These are phyloP conservation scores for Cladobotryum protrusum DNA, from an alignment of 2,329 filamentous ascomycete species.

Conservation along the genomic window DNA sequence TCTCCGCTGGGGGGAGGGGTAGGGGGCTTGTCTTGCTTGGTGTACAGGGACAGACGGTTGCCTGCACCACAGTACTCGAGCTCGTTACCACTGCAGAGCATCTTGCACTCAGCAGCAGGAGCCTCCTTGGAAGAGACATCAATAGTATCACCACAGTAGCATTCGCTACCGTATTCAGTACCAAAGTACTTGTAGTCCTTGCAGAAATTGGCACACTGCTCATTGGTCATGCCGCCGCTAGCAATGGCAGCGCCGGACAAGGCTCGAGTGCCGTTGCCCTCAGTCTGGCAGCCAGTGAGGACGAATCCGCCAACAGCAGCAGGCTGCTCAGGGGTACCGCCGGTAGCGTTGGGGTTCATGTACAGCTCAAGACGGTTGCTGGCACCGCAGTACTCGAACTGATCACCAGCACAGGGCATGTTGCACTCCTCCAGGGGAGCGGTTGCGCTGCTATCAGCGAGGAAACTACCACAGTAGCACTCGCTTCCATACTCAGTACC, in stretches of 20 bases:
- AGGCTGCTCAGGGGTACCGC: constrained; percentile 26
- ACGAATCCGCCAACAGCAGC: constrained; percentile 25
- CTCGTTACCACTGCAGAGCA: constrained; percentile 34
- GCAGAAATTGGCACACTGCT: constrained; percentile 27
- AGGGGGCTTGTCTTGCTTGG: constrained; percentile 17
- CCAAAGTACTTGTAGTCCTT: constrained; percentile 27
- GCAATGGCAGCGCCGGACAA: constrained; percentile 20
- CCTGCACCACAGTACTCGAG: constrained; percentile 35
- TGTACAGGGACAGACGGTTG: constrained; percentile 32
- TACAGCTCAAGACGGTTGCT: constrained; percentile 29
- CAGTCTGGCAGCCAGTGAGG: constrained; percentile 32
- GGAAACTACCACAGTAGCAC: constrained; percentile 33
- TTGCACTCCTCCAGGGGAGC: constrained; percentile 28
- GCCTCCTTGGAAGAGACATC: constrained; percentile 23
- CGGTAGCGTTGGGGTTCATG: constrained; percentile 21
- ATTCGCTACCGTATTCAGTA: constrained; percentile 33
- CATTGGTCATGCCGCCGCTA: constrained; percentile 27
- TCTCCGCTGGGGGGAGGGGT: no score
- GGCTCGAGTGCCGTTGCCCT: constrained; percentile 29
- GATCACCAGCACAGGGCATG: constrained; percentile 29
- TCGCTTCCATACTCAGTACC: constrained; percentile 34
- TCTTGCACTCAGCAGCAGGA: constrained; percentile 30
- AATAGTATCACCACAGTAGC: constrained; percentile 31
- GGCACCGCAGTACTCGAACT: constrained; percentile 29
- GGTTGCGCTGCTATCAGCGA: constrained; percentile 20